phyloP scores from a whole-genome alignment of 495 filamentous ascomycete species.

The Neurospora intermedia region DNA sequence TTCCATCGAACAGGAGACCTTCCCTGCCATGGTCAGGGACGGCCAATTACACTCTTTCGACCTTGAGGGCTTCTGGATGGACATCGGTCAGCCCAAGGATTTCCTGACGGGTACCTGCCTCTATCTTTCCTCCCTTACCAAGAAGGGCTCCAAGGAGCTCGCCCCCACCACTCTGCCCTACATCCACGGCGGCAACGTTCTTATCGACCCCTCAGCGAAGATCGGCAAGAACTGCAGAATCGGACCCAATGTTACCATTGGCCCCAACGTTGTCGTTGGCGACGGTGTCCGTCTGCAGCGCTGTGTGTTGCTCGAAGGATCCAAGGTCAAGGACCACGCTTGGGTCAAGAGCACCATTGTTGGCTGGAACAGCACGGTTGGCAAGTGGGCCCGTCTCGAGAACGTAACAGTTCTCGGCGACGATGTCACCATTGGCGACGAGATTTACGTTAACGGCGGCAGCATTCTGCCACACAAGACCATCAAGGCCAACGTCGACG shows the following conservation, averaged over 20 bases:
- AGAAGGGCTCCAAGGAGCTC: slow-evolving; percentile 83
- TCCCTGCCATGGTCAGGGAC: slow-evolving; percentile 87
- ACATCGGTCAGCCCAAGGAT: slow-evolving; percentile 98
- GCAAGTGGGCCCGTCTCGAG: slow-evolving; percentile 91
- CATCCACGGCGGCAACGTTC: slow-evolving; percentile 90
- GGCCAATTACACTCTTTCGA: slow-evolving; percentile 95
- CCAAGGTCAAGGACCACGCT: slow-evolving; percentile 96
- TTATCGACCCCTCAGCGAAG: slow-evolving; percentile 91
- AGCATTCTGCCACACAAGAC: slow-evolving; percentile 96
- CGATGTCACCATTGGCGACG: slow-evolving; percentile 97
- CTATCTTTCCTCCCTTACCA: slow-evolving; percentile 86
- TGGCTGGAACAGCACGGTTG: slow-evolving; percentile 95
- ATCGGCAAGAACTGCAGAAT: slow-evolving; percentile 99
- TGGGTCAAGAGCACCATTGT: slow-evolving; percentile 99
- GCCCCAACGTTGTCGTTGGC: slow-evolving; percentile 86
- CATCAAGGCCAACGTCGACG: slow-evolving; percentile 97
- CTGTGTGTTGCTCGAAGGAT: slow-evolving; percentile 78
- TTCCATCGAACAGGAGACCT: slow-evolving; percentile 99
- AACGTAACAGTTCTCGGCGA: slow-evolving; percentile 96
- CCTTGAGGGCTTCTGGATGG: slow-evolving; percentile 99
- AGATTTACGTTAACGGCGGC: slow-evolving; percentile 98
- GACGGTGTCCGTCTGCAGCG: slow-evolving; percentile 93
- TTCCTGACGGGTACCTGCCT: slow-evolving; percentile 95
- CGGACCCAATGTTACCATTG: slow-evolving; percentile 94
- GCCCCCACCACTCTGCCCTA: slow-evolving; percentile 63